Evolutionary conservation across 2,329 filamentous ascomycete species (phyloP).

Genomic region (Colletotrichum horii): DNA sequence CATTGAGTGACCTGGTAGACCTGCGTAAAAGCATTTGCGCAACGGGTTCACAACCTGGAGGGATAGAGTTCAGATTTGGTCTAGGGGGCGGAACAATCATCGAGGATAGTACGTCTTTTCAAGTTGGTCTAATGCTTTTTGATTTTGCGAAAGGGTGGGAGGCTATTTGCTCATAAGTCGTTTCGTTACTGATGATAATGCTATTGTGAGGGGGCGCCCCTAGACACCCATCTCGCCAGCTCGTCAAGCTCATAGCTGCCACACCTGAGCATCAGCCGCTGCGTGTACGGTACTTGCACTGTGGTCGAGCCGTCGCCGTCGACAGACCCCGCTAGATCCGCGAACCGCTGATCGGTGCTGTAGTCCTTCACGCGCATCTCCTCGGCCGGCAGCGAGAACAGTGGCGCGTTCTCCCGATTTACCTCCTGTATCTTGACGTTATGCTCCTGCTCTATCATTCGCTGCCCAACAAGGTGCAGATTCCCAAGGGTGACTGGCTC

Average conservation of each 20-base stretch:
- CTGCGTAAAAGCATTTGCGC: neutral
- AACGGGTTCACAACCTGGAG: neutral
- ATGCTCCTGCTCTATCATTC: slow-evolving; percentile 10
- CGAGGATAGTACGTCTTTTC: neutral
- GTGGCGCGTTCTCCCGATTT: neutral
- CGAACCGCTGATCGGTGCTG: neutral
- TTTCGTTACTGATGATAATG: neutral
- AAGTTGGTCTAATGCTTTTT: neutral
- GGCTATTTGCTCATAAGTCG: neutral
- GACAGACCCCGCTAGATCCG: neutral
- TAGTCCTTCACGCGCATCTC: slow-evolving; percentile 19
- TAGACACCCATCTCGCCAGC: slow-evolving; percentile 4
- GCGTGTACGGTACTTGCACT: neutral
- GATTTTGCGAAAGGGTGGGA: neutral
- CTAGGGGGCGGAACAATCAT: neutral
- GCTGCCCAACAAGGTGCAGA: neutral
- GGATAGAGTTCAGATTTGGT: neutral
- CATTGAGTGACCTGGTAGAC: neutral
- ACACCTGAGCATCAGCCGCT: slow-evolving; percentile 7
- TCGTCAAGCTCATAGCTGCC: slow-evolving; percentile 15
- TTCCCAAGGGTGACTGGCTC: neutral
- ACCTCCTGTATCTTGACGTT: slow-evolving; percentile 12
- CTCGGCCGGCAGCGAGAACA: slow-evolving; percentile 16
- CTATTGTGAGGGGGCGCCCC: neutral
- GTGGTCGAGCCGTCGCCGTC: neutral